Base-by-base conservation (phyloP, 73 alveolate species). In the Strombidium stylifer region DNA sequence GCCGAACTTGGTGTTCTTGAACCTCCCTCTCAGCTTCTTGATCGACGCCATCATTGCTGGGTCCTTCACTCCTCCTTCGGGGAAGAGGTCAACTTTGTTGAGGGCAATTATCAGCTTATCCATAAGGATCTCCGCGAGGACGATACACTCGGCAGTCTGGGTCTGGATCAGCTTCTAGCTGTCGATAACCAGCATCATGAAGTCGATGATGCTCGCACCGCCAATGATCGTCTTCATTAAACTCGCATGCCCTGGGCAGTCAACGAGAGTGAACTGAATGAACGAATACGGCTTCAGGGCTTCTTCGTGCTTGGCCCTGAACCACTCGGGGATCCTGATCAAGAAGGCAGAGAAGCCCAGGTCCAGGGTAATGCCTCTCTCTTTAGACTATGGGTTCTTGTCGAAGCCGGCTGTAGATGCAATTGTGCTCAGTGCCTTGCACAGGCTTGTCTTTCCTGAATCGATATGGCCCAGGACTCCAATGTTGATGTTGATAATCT, bases 171-270 rank as follows among this genome's bases (percentile, higher is more conserved):
- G 91, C 65, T 90, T 82, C 47, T 91, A 51, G 30, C 96, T 96
- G 65, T 96, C 99, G 35, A 97, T 81, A 23, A 97, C 99, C 71
- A 97, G 69, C 36, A 97, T 86, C 94, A 96, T 91, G 40, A 88
- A 60, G 65, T 97, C 99, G 30, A 97, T 97, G 36, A 96, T 96
- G 28, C 94, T 85, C 19, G 99, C 99, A 27, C 99, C 99, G 50
- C 98, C 98, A 39, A 97, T 96, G 30, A 97, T 93, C 19, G 99
- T 96, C 61, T 94, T 90, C 81, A 97, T 94, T 36, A 96, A 81
- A 15, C 98, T 90, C 24, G 99, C 99, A 54, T 97, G 99, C 10
- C 99, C 99, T 2, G 99, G 99, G 48, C 99, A 97, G 81, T 97
- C 99, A 32, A 97, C 99, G 56, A 97, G 73, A 20, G 99, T 96